These are phyloP conservation scores for Salvia hispanica DNA, from an alignment of 257 asterid genomes.

Conservation along the genomic window DNA sequence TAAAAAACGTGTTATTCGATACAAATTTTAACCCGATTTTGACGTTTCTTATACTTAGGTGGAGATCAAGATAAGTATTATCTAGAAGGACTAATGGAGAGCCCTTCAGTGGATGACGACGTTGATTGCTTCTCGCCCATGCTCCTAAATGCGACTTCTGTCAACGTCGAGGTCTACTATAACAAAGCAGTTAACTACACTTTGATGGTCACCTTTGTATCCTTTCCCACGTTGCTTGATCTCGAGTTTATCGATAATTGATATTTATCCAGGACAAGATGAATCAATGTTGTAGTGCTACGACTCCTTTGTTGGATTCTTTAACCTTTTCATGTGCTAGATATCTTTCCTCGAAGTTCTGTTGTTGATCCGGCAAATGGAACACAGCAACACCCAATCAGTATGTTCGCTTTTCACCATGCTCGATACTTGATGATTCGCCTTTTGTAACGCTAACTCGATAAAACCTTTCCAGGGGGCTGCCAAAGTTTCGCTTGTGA, in stretches of 20 bases:
- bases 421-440: constrained; percentile 11
- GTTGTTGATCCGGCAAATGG: constrained; percentile 93
- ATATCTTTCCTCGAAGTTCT: constrained; percentile 93
- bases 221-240: constrained; percentile 47
- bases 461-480: constrained; percentile 62
- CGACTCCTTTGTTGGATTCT: constrained; percentile 45
- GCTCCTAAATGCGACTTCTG: constrained; percentile 84
- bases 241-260: neutral
- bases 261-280: neutral
- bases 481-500: constrained; percentile 93
- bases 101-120: constrained; percentile 95
- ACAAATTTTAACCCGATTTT: constrained; percentile 24
- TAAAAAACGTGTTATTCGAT: neutral
- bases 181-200: constrained; percentile 95
- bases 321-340: constrained; percentile 53
- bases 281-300: constrained; percentile 13
- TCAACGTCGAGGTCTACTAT: constrained; percentile 86
- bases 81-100: constrained; percentile 94
- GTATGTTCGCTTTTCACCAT: constrained; percentile 42
- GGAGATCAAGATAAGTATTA: constrained; percentile 81
- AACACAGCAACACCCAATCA: constrained; percentile 95
- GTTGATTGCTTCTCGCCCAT: constrained; percentile 96
- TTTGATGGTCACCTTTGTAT: constrained; percentile 99
- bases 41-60: constrained; percentile 43
- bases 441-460: constrained; percentile 16